Evolutionary conservation across 2,329 filamentous ascomycete genomes (phyloP).

Genomic region (Penicillium sp.): DNA sequence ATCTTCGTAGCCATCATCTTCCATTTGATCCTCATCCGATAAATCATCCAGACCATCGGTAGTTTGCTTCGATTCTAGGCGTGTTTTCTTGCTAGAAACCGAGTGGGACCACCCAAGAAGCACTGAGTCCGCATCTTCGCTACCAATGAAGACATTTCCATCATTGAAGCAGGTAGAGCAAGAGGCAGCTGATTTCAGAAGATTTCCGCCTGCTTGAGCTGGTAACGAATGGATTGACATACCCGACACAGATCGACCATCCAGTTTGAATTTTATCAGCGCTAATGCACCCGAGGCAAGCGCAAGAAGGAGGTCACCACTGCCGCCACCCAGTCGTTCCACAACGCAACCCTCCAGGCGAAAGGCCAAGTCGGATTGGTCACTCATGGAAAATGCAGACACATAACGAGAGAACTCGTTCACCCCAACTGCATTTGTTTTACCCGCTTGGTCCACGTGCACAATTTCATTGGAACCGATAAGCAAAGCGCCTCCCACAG

Average conservation of each 20-base stretch:
- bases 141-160: constrained; percentile 77
- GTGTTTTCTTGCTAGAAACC: constrained; percentile 59
- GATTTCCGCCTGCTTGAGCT: constrained; percentile 60
- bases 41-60: constrained; percentile 52
- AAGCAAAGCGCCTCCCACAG: constrained; percentile 84
- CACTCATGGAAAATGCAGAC: constrained; percentile 79
- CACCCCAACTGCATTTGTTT: constrained; percentile 86
- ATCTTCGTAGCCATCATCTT: constrained; percentile 60
- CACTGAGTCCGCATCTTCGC: constrained; percentile 76
- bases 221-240: constrained; percentile 69
- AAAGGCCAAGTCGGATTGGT: constrained; percentile 78
- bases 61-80: constrained; percentile 57
- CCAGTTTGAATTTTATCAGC: constrained; percentile 77
- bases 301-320: constrained; percentile 80
- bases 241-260: constrained; percentile 87
- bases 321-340: constrained; percentile 72
- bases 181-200: constrained; percentile 64
- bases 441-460: constrained; percentile 93
- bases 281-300: constrained; percentile 72
- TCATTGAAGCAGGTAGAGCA: constrained; percentile 69
- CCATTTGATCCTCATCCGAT: constrained; percentile 59
- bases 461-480: constrained; percentile 88
- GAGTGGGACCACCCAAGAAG: constrained; percentile 77
- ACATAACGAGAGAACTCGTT: constrained; percentile 83
- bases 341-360: constrained; percentile 79